Conservation (phyloP, 2,329 filamentous ascomycete genomes). For the Xylaria arbuscula region DNA sequence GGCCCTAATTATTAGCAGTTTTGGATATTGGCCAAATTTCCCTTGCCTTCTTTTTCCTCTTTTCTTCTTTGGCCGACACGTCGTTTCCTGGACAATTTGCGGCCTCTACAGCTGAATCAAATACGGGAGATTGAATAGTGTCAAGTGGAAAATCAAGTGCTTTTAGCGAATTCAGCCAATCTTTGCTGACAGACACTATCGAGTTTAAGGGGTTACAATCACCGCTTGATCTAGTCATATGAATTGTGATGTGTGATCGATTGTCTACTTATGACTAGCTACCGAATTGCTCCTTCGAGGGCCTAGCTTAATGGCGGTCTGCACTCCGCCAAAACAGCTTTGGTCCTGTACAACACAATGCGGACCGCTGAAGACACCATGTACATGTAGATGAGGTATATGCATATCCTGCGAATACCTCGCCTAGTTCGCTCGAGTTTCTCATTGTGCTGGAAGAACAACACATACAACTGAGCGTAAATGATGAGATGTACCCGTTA, state of each 20-base stretch:
- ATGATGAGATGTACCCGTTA: slow-evolving; percentile 1
- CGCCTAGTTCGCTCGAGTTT: slow-evolving; percentile 27
- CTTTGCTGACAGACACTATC: not conserved
- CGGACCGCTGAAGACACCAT: slow-evolving; percentile 20
- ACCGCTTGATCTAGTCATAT: not conserved
- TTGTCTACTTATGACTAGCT: slow-evolving; percentile 35
- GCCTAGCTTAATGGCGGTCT: slow-evolving; percentile 44
- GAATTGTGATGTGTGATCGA: slow-evolving; percentile 5
- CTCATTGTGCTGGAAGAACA: slow-evolving; percentile 35
- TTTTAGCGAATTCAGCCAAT: not conserved
- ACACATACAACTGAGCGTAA: slow-evolving; percentile 23
- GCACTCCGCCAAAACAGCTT: slow-evolving; percentile 46
- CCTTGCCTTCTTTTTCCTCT: not conserved
- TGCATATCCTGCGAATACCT: slow-evolving; percentile 24
- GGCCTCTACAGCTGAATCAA: too few relatives aligned
- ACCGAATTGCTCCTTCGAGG: slow-evolving; percentile 28
- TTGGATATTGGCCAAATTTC: too few relatives aligned
- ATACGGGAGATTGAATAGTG: not conserved
- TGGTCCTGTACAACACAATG: slow-evolving; percentile 26
- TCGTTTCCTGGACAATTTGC: too few relatives aligned
- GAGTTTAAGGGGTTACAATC: not conserved
- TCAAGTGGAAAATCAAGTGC: not conserved
- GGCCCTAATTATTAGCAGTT: too few relatives aligned
- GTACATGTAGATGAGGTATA: slow-evolving; percentile 13
- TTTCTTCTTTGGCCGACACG: not conserved